Conservation (phyloP, 192 early-diverging fungal species). For the Kappamyces sp. region DNA sequence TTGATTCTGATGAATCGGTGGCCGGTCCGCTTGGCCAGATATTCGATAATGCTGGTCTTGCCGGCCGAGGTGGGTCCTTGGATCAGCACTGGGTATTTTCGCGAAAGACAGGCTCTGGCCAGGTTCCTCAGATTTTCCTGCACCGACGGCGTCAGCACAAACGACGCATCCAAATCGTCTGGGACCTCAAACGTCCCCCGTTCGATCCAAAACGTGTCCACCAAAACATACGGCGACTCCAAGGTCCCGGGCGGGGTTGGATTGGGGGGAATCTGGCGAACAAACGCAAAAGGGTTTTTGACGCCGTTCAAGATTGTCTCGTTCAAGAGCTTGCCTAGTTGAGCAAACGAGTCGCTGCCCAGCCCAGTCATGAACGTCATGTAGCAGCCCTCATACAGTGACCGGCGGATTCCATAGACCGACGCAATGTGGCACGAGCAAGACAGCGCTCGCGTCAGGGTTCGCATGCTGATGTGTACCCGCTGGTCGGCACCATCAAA, state of each 20-base stretch:
- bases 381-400: conserved; percentile 84
- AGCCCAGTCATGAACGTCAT: conserved; percentile 96
- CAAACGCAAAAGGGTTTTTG: conserved; percentile 44
- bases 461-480: conserved; percentile 90
- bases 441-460: conserved; percentile 79
- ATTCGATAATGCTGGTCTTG: conserved; percentile 98
- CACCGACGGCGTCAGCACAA: conserved; percentile 86
- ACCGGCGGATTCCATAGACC: conserved; percentile 74
- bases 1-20: conserved; percentile 96
- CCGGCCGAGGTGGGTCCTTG: conserved; percentile 98
- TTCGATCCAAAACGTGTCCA: conserved; percentile 85
- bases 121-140: conserved; percentile 77
- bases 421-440: conserved; percentile 62
- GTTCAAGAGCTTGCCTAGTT: conserved; percentile 49
- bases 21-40: conserved; percentile 82
- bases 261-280: conserved; percentile 53
- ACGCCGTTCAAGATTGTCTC: conserved; percentile 54
- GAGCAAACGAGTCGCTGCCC: conserved; percentile 56
- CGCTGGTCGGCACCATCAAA: conserved; percentile 84
- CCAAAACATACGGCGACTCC: conserved; percentile 49
- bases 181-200: conserved; percentile 35
- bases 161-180: conserved; percentile 32
- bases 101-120: conserved; percentile 84
- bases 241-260: conserved; percentile 23
- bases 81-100: conserved; percentile 89